Base-by-base conservation (phyloP, 2,329 filamentous ascomycete species). In the Diaporthe citrichinensis region DNA sequence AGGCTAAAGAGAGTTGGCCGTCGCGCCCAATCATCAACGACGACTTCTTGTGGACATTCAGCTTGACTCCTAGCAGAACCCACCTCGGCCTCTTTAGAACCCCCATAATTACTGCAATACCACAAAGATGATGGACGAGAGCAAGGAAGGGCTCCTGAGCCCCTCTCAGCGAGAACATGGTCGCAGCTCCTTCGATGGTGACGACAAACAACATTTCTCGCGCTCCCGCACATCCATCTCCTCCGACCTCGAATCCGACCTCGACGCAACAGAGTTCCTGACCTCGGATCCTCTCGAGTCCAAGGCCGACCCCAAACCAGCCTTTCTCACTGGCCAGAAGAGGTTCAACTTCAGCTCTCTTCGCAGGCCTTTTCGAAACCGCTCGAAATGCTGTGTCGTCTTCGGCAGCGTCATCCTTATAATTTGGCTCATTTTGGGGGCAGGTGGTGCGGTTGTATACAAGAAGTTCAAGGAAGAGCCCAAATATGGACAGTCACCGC, bases 401-500 rank as follows among this genome's bases (percentile, higher is more conserved):
- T 71, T 83, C 4, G 81, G 81, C 34, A 79, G 76, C 8, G 57
- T 86, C 23, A 76, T 84, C 15, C 80, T 80, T 4, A 58, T 82
- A 6, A 75, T 86, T 5, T 84, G 84, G 80, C 74, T 87, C 3
- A 73, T 87, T 28, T 78, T 90, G 10, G 84, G 83, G 15, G 83
- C 83, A 0, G 84, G 85, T 20, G 86, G 86, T 20, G 85, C 84
- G 7, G 84, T 90, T 46, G 85, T 85, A 23, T 90, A 87, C 81
- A 87, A 86, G 69, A 89, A 88, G 80, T 87, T 86, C 71, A 86
- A 82, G 58, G 79, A 84, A 20, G 83, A 86, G 4, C 90, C 90
- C 0, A 79, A 81, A 0, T 87, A 91, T 75, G 90, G 90, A 20
- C 84, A 87, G 75, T 92, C 92, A 2, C 92, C 92, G 39, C 92